These are phyloP conservation scores for Moricandia arvensis DNA, from an alignment of 345 rosid species.

Conservation along the genomic window DNA sequence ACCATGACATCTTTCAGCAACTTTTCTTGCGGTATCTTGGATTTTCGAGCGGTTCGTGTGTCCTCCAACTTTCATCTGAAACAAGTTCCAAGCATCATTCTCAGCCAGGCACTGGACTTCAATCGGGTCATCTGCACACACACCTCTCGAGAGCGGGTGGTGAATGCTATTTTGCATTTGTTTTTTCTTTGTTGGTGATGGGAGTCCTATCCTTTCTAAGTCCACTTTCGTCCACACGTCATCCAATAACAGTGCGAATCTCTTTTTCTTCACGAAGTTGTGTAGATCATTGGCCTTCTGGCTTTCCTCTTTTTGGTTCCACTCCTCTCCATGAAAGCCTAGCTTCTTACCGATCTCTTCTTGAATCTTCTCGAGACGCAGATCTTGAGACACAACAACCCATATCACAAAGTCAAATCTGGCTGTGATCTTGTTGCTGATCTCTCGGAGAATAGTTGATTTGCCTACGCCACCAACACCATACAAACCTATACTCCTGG, in stretches of 20 bases:
- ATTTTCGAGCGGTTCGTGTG: neutral
- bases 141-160: constrained; percentile 22
- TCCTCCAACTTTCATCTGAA: neutral
- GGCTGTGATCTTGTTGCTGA: no score
- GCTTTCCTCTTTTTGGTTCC: constrained; percentile 4
- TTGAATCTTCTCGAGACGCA: neutral
- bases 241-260: constrained; percentile 20
- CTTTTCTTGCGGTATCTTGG: constrained; percentile 18
- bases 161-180: constrained; percentile 16
- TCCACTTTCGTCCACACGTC: constrained; percentile 25
- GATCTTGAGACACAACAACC: constrained; percentile 11
- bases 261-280: neutral
- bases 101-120: constrained; percentile 8
- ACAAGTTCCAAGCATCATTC: constrained; percentile 24
- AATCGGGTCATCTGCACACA: constrained; percentile 6
- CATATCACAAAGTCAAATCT: neutral
- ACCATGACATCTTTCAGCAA: constrained; percentile 36
- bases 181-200: neutral
- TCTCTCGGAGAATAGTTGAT: no score
- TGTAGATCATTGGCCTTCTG: constrained; percentile 6
- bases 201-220: constrained; percentile 13
- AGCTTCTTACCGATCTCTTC: constrained; percentile 18
- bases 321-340: neutral
- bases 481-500: no score
- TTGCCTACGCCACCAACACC: no score